A percentile compares a stretch with the other conserved stretches of the same genome.
Evolutionary conservation across 2,329 filamentous ascomycete species (phyloP).

Genomic region (Colletotrichum eleusines): DNA sequence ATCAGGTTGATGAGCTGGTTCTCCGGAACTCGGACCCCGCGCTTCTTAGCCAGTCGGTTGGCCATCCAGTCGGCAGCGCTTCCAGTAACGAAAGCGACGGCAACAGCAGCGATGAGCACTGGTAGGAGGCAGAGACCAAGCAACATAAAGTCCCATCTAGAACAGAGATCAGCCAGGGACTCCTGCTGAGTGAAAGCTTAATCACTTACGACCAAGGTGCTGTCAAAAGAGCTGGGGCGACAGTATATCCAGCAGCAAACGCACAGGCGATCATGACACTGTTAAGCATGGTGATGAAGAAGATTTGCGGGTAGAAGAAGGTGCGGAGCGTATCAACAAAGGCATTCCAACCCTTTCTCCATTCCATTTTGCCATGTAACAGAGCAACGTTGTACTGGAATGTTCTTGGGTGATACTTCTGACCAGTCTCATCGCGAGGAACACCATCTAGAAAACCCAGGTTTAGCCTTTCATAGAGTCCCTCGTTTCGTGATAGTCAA

Average conservation of each 20-base stretch:
- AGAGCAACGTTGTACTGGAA: constrained; percentile 49
- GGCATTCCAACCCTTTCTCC: constrained; percentile 42
- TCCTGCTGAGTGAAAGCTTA: accelerated
- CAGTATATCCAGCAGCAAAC: constrained; percentile 46
- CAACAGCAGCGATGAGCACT: constrained; percentile 47
- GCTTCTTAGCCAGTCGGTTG: constrained; percentile 47
- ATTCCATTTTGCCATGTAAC: constrained; percentile 48
- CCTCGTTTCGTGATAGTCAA: accelerated
- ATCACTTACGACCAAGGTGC: constrained; percentile 36
- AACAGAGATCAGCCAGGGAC: neutral
- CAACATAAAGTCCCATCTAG: constrained; percentile 47
- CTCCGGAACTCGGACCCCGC: constrained; percentile 49
- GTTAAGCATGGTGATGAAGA: constrained; percentile 50
- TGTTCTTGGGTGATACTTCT: constrained; percentile 43
- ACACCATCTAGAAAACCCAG: constrained; percentile 39
- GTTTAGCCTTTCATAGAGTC: neutral
- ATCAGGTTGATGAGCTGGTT: constrained; percentile 49
- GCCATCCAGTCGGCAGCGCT: constrained; percentile 48
- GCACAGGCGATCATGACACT: constrained; percentile 48
- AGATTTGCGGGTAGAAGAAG: constrained; percentile 50
- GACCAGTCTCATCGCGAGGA: constrained; percentile 40
- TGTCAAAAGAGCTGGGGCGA: constrained; percentile 33
- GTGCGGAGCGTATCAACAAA: constrained; percentile 49
- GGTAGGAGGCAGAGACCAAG: constrained; percentile 48
- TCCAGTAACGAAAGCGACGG: constrained; percentile 49